Evolutionary conservation across 768 basidiomycete species (phyloP).

Genomic region (Tremella fuciformis): DNA sequence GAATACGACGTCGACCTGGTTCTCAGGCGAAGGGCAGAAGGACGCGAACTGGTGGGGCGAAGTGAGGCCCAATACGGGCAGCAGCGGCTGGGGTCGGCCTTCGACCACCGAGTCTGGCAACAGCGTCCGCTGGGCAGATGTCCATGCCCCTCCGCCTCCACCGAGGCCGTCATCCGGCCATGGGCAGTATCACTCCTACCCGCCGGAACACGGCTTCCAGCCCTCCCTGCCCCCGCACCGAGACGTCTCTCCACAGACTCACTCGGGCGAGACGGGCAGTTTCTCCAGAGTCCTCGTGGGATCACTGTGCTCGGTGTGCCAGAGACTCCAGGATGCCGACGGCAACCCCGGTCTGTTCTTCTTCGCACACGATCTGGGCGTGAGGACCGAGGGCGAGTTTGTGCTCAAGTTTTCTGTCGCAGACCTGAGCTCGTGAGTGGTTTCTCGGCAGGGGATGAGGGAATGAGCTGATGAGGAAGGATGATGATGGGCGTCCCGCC

Average conservation of each 20-base stretch:
- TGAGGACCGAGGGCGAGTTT: constrained; percentile 89
- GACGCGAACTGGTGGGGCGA: constrained; percentile 52
- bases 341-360: constrained; percentile 86
- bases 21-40: constrained; percentile 49
- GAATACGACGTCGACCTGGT: constrained; percentile 16
- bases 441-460: neutral
- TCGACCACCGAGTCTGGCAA: neutral
- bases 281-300: constrained; percentile 89
- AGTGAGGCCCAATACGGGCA: neutral
- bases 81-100: neutral
- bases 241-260: neutral
- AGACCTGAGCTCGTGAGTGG: constrained; percentile 83
- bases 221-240: neutral
- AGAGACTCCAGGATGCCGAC: constrained; percentile 77
- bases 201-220: neutral
- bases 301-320: constrained; percentile 79
- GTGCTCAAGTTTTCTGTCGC: constrained; percentile 80
- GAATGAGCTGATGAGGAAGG: constrained; percentile 64
- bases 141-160: neutral
- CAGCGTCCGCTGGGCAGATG: constrained; percentile 2
- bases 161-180: neutral
- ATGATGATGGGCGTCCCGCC: constrained; percentile 34
- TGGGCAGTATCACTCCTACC: neutral
- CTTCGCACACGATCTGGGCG: constrained; percentile 89
- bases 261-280: constrained; percentile 43